Evolutionary conservation across 1,284 basidiomycete species (phyloP).

Genomic region (Fistulinella staudtii): DNA sequence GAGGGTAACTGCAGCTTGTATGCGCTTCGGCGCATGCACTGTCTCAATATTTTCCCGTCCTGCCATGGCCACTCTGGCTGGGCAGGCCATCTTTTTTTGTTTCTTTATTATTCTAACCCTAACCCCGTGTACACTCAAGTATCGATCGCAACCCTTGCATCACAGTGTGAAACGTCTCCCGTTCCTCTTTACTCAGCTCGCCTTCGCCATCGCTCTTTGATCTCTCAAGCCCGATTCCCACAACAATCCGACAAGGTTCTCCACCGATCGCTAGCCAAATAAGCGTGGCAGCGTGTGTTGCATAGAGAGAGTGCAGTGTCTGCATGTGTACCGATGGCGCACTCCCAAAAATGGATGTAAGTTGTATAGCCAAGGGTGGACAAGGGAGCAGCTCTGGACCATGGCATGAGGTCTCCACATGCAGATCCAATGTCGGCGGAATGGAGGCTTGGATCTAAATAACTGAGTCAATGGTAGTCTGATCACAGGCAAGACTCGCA

Average conservation of each 20-base stretch:
- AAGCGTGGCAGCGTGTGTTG: conserved; percentile 81
- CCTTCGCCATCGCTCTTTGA: conserved; percentile 32
- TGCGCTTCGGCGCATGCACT: conserved; percentile 37
- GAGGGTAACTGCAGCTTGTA: conserved; percentile 31
- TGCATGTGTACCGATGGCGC: conserved; percentile 60
- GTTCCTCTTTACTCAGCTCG: conserved; percentile 44
- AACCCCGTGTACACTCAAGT: conserved; percentile 34
- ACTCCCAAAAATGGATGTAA: conserved; percentile 75
- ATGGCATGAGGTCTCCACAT: conserved; percentile 33
- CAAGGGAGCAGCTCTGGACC: conserved; percentile 47
- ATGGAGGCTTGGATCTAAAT: conserved; percentile 74
- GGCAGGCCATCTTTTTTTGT: conserved; percentile 37
- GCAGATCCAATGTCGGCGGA: conserved; percentile 60
- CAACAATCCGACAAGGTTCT: conserved; percentile 52
- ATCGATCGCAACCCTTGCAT: conserved; percentile 41
- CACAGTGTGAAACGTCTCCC: conserved; percentile 57
- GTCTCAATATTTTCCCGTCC: conserved; percentile 32
- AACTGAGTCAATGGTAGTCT: conserved; percentile 1
- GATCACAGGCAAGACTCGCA: conserved; percentile 31
- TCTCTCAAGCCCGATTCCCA: conserved; percentile 64
- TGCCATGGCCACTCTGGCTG: conserved; percentile 43
- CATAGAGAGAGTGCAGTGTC: conserved; percentile 78
- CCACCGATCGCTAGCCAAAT: conserved; percentile 59
- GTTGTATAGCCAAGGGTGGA: conserved; percentile 68
- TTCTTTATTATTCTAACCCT: conserved; percentile 34